Evolutionary conservation across 139 green algal species (phyloP).

Genomic region (Picochlorum sp.): DNA sequence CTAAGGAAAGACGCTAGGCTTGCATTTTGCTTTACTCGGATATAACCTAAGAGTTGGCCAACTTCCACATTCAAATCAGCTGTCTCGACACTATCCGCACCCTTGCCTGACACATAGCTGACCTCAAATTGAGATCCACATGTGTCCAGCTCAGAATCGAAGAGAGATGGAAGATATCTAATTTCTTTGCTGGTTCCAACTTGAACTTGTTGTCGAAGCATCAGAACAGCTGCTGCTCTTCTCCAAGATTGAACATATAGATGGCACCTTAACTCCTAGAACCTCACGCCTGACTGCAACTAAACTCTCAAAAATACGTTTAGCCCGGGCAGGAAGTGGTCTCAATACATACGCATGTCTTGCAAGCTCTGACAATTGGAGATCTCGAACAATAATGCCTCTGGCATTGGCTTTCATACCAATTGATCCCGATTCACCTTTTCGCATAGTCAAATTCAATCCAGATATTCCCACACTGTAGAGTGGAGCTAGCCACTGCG

Average conservation of each 20-base stretch:
- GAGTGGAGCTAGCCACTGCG: constrained; percentile 31
- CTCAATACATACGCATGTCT: constrained; percentile 39
- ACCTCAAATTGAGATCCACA: not conserved
- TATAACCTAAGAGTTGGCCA: constrained; percentile 39
- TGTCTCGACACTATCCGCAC: not conserved
- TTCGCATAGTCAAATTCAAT: constrained; percentile 6
- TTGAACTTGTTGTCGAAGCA: too few relatives aligned
- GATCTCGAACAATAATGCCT: constrained; percentile 38
- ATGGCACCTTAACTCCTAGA: constrained; percentile 9
- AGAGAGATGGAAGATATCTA: too few relatives aligned
- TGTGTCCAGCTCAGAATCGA: too few relatives aligned
- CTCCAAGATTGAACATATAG: too few relatives aligned
- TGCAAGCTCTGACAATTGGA: constrained; percentile 33
- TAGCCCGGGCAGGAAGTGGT: constrained; percentile 34
- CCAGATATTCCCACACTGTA: constrained; percentile 37
- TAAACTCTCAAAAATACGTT: constrained; percentile 17
- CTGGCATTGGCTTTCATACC: constrained; percentile 20
- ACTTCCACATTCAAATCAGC: constrained; percentile 22
- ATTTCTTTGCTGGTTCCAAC: too few relatives aligned
- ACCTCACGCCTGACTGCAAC: constrained; percentile 17
- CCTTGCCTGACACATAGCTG: not conserved
- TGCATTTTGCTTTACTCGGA: constrained; percentile 35
- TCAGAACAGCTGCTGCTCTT: too few relatives aligned
- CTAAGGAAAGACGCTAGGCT: constrained; percentile 32
- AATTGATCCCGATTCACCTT: constrained; percentile 21